Percentiles rank a stretch among this genome's conserved stretches.
Evolutionary conservation across 2,329 filamentous ascomycete genomes (phyloP).

Genomic region (Epichloe aotearoae): DNA sequence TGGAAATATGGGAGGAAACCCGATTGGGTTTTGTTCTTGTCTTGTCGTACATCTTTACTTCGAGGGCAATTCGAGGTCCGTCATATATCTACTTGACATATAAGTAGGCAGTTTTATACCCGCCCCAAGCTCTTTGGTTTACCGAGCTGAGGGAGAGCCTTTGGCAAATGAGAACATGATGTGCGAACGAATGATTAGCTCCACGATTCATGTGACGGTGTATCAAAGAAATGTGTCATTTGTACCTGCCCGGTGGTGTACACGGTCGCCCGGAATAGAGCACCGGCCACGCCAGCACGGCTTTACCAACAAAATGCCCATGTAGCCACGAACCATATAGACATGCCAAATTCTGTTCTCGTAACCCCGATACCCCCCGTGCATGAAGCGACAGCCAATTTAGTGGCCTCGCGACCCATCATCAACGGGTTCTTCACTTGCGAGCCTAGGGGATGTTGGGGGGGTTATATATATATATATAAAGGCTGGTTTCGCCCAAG

Average conservation of each 20-base stretch:
- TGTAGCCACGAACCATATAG: neutral
- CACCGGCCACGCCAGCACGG: neutral
- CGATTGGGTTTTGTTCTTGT: neutral
- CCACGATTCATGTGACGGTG: too few species aligned
- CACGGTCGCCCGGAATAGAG: neutral
- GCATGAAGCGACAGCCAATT: neutral
- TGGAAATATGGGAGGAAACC: neutral
- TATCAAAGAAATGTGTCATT: neutral
- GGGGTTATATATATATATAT: too few species aligned
- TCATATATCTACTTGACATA: neutral
- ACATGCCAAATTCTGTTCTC: neutral
- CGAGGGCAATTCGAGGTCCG: neutral
- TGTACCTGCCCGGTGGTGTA: neutral
- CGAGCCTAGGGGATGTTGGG: too few species aligned
- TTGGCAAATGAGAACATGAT: too few species aligned
- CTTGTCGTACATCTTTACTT: neutral
- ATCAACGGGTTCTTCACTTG: too few species aligned
- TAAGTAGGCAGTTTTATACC: conserved; percentile 1
- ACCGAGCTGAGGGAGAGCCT: neutral
- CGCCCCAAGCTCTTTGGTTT: neutral
- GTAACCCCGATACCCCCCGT: neutral
- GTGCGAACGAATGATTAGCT: too few species aligned
- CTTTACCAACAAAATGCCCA: neutral
- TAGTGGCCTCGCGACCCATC: too few species aligned
- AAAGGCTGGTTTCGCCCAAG: too few species aligned